Evolutionary conservation across 805 yeast species (phyloP).

Genomic region (Yamadazyma olivae): DNA sequence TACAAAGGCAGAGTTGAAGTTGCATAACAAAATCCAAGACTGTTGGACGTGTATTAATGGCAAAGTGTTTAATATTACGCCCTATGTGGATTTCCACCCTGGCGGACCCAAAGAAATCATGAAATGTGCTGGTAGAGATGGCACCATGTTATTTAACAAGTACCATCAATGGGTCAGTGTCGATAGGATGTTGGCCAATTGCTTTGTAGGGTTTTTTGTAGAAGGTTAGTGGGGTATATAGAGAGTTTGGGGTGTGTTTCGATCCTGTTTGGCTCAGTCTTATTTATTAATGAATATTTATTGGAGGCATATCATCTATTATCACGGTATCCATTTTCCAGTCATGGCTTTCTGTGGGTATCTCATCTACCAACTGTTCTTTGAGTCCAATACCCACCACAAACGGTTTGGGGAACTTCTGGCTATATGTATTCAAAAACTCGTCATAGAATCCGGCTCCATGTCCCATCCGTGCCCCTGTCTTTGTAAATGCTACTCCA

Average conservation of each 20-base stretch:
- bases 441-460: conserved; percentile 95
- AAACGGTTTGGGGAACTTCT: conserved; percentile 30
- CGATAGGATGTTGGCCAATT: conserved; percentile 75
- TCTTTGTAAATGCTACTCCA: conserved; percentile 71
- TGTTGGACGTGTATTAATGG: conserved; percentile 85
- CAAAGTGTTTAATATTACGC: conserved; percentile 82
- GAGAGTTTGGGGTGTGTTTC: not conserved
- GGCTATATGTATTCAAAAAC: conserved; percentile 24
- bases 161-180: conserved; percentile 76
- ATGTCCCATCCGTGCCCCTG: conserved; percentile 69
- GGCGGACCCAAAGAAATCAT: conserved; percentile 83
- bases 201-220: conserved; percentile 63
- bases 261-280: not conserved
- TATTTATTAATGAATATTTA: too few relatives aligned
- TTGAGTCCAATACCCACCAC: conserved; percentile 63
- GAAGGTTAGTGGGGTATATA: conserved; percentile 1
- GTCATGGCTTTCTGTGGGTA: conserved; percentile 67
- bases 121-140: conserved; percentile 81
- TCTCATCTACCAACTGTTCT: conserved; percentile 53
- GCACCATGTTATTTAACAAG: conserved; percentile 69
- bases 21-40: conserved; percentile 61
- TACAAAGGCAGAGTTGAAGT: conserved; percentile 52
- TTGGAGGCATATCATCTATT: conserved; percentile 18
- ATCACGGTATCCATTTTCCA: conserved; percentile 55
- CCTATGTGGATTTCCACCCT: conserved; percentile 84